Percentiles rank a stretch among this genome's conserved stretches.
phyloP scores from a whole-genome alignment of 306 rosid genomes.

The Luffa aegyptiaca region DNA sequence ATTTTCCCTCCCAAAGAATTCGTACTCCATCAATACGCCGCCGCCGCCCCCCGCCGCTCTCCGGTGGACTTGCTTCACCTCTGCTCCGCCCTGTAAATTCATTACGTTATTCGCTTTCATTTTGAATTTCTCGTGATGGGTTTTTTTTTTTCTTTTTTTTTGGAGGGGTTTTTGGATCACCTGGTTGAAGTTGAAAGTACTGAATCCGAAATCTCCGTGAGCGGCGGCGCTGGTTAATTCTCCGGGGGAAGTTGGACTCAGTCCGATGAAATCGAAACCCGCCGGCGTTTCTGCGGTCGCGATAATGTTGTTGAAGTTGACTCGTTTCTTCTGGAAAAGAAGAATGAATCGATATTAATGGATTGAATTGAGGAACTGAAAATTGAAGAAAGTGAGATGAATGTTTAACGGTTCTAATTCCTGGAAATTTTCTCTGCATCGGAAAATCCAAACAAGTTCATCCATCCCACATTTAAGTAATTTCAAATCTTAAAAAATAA shows the following conservation, averaged over 20 bases:
- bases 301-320: slow-evolving; percentile 5
- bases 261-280: slow-evolving; percentile 26
- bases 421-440: background rate
- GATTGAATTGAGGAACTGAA: too few relatives aligned
- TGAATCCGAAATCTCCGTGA: background rate
- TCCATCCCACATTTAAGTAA: background rate
- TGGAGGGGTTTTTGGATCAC: background rate
- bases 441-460: background rate
- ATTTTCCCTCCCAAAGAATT: slow-evolving; percentile 53
- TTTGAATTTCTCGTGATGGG: background rate
- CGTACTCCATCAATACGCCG: slow-evolving; percentile 58
- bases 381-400: too few relatives aligned
- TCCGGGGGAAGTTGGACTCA: slow-evolving; percentile 8
- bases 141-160: background rate
- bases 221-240: background rate
- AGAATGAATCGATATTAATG: too few relatives aligned
- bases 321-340: slow-evolving; percentile 39
- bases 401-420: too few relatives aligned
- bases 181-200: background rate
- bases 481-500: background rate
- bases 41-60: slow-evolving; percentile 30
- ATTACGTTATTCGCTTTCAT: background rate
- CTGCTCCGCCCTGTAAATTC: slow-evolving; percentile 31
- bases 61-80: slow-evolving; percentile 66
- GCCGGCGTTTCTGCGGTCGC: slow-evolving; percentile 9